Conservation (phyloP, 1,284 basidiomycete genomes). For the Megacollybia platyphylla region DNA sequence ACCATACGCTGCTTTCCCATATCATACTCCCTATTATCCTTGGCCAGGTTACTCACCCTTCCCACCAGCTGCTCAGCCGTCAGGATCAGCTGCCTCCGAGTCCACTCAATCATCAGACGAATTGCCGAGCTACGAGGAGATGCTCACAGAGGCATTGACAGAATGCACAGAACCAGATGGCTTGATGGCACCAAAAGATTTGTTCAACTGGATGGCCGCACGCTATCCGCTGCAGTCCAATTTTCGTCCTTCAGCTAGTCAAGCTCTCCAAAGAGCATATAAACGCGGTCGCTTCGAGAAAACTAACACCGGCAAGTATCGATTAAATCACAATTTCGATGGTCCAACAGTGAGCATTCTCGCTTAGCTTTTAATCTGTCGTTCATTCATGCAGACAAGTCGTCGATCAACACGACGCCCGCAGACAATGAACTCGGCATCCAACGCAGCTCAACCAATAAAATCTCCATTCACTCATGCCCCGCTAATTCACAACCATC, state of each 20-base stretch:
- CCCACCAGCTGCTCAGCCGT: slow-evolving; percentile 12
- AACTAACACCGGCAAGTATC: slow-evolving; percentile 53
- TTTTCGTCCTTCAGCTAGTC: slow-evolving; percentile 73
- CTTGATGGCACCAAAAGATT: slow-evolving; percentile 53
- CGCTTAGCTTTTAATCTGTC: slow-evolving; percentile 2
- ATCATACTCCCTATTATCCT: slow-evolving; percentile 7
- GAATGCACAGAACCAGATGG: slow-evolving; percentile 57
- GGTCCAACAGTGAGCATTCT: slow-evolving; percentile 53
- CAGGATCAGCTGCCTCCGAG: slow-evolving; percentile 15
- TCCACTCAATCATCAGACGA: slow-evolving; percentile 31
- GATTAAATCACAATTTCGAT: slow-evolving; percentile 61
- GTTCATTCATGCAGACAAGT: slow-evolving; percentile 33
- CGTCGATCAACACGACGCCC: slow-evolving; percentile 56
- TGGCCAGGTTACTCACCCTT: not conserved
- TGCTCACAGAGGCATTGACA: slow-evolving; percentile 67
- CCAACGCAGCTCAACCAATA: slow-evolving; percentile 19
- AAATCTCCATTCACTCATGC: slow-evolving; percentile 50
- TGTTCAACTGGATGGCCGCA: slow-evolving; percentile 70
- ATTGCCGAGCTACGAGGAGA: slow-evolving; percentile 75
- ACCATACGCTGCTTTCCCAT: slow-evolving; percentile 3
- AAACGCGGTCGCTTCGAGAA: slow-evolving; percentile 69
- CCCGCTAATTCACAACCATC: slow-evolving; percentile 27
- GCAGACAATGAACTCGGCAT: slow-evolving; percentile 33
- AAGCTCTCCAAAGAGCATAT: slow-evolving; percentile 72
- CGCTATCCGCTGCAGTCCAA: slow-evolving; percentile 76